Evolutionary conservation across 139 green algal species (phyloP), one percentile per base, ranked within the genome.

Genomic region (Yamagishiella unicocca): DNA sequence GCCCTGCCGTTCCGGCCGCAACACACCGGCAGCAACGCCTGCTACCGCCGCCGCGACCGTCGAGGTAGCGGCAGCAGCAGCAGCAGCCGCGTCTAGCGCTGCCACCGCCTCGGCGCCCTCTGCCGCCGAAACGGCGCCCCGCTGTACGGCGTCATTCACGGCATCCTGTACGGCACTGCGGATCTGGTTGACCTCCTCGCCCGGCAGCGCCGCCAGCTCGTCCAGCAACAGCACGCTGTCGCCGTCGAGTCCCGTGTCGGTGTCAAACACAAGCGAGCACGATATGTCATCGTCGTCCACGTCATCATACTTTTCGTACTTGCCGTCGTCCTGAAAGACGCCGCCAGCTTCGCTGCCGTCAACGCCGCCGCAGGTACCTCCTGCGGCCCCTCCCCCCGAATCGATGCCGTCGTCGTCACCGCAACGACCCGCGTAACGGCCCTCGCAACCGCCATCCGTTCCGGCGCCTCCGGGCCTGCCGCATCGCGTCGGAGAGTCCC

Each of bases 101-200:
- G 74, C 74, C 43, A 82, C 74, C 74, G 74, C 74, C 74, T 67
- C 74, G 33, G 74, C 74, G n/a, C 74, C 74, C 46, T 67, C 46
- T 5, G n/a, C 74, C 46, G 33, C 43, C 33, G 74, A 64, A 33
- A 82, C 46, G 21, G 46, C 33, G 46, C 74, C 74, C 3, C 46
- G 74, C 74, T 82, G 46, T 67, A 82, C 74, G 74, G 74, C 74
- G 14, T 82, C 74, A 1, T 82, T 31, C 19, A 82, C 46, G 43
- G 74, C 46, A 0, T 43, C 46, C 31, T 67, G 74, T 46, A 67
- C 74, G 33, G 74, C 74, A 31, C 7, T 67, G 6, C 74, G 50
- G 46, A 82, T 67, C 74, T 82, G 74, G 43, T 80, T 67, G 46
- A 68, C 29, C 46, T 82, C 74, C 46, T 50, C 74, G 14, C 74